Evolutionary conservation across 352 stramenopile genomes (phyloP), one percentile per base, ranked within the genome.

Genomic region (Globisporangium orthogonon): DNA sequence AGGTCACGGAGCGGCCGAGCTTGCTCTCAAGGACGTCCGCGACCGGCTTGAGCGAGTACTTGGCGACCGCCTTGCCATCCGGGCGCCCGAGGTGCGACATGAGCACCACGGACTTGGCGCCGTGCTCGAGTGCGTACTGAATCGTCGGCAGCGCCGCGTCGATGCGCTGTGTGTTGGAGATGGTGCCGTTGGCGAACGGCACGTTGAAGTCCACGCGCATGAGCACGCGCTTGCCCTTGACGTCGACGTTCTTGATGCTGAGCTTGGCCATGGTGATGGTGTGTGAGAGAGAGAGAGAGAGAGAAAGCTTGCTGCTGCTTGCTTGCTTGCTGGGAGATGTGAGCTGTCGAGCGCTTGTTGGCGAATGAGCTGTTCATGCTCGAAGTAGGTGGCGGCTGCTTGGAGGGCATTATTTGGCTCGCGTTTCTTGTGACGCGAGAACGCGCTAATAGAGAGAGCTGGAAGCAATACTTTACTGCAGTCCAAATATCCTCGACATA

Each of bases 121-220:
- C 98, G 63, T 99, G 94, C 56, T 94, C 80, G 54, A 98, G 90
- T 61, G 98, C 91, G 74, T 98, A 98, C 79, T 99, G 66, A 60
- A 99, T 97, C 11, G 97, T 99, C 40, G 97, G 81, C 69, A 99
- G 61, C 70, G 89, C 90, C 37, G 83, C 97, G 52, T 98, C 91
- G 72, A 99, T 99, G 69, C 98, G 95, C 70, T 99, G 97, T 60
- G 96, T 99, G 86, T 99, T 99, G 56, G 83, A 98, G 57, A 98
- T 92, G 62, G 96, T 96, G 60, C 93, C 97, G 70, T 96, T 90
- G 17, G 84, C 76, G 65, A 99, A 97, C 15, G 98, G 98, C 44
- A 99, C 97, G 75, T 99, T 99, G 63, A 99, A 98, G 84, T 99
- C 98, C 60, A 98, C 98, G 69, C 98, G 93, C 59, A 99, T 97